Evolutionary conservation across 352 stramenopile genomes (phyloP), one percentile per base, ranked within the genome.

Genomic region (Phytopythium kandeliae): DNA sequence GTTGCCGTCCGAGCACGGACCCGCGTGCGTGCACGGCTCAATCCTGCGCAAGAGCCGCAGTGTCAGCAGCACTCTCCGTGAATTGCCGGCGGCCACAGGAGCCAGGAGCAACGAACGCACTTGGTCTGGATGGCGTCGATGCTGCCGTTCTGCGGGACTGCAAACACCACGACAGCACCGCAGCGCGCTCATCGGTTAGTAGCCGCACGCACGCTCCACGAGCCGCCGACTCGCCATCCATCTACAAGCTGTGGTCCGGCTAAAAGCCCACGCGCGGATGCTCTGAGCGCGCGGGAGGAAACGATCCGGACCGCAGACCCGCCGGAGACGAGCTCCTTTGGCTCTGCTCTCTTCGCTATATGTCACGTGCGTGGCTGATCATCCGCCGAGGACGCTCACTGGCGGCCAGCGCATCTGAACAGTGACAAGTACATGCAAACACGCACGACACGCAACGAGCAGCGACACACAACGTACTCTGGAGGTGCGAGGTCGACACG

Each of bases 11-110:
- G 82, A 82, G 67, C 95, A 98, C 2, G 84, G 74, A 24, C 80
- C 95, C 0, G 61, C 33, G 58, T 98, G 94, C 21, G 82, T 72
- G 54, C 92, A 98, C 15, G 86, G 80, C 38, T 85, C 68, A 62
- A 96, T 96, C 28, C 79, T 71, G 60, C 7, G 9, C 15, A 26
- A 51, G 3, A 9, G 22, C 11, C 10, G 54, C 3, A 46, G 13
- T 34, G 30, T 21, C 13, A n/a, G 26, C n/a, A n/a, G n/a, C n/a
- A n/a, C n/a, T n/a, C n/a, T n/a, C n/a, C n/a, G n/a, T n/a, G n/a
- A n/a, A n/a, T n/a, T n/a, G n/a, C n/a, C n/a, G n/a, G n/a, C n/a
- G n/a, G n/a, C n/a, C n/a, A n/a, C n/a, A n/a, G n/a, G n/a, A n/a
- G n/a, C n/a, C n/a, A n/a, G n/a, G n/a, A n/a, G 22, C 12, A 35